These are phyloP conservation scores for Corynespora cassiicola DNA, from an alignment of 2,329 filamentous ascomycete genomes.

Conservation along the genomic window DNA sequence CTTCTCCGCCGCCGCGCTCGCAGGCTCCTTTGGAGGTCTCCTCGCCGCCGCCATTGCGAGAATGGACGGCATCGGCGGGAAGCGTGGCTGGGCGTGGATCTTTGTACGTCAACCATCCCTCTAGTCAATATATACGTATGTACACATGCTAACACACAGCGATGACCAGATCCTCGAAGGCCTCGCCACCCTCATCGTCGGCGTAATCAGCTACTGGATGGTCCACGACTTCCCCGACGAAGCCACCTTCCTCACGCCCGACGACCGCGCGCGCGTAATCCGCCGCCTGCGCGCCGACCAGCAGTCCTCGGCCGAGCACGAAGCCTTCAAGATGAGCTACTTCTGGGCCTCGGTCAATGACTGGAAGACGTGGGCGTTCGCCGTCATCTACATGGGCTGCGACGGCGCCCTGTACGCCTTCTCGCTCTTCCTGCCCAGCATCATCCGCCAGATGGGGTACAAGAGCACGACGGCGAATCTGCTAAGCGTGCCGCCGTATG, in stretches of 20 bases:
- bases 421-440: conserved; percentile 79
- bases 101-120: conserved; percentile 43
- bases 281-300: conserved; percentile 73
- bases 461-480: conserved; percentile 70
- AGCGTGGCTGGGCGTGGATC: conserved; percentile 53
- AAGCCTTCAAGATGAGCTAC: conserved; percentile 76
- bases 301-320: conserved; percentile 76
- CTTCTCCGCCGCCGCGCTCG: conserved; percentile 81
- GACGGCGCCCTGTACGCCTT: conserved; percentile 78
- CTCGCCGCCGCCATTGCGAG: conserved; percentile 74
- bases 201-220: conserved; percentile 71
- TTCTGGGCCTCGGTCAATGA: conserved; percentile 76
- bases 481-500: conserved; percentile 78
- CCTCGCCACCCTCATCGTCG: conserved; percentile 72
- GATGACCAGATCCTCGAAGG: conserved; percentile 72
- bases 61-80: conserved; percentile 68
- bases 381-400: conserved; percentile 77
- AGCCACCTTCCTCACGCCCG: conserved; percentile 72
- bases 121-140: conserved; percentile 1
- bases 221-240: conserved; percentile 81
- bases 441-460: conserved; percentile 69
- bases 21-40: conserved; percentile 78
- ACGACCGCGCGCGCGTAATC: conserved; percentile 76
- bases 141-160: neutral
- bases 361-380: conserved; percentile 82